phyloP scores from a whole-genome alignment of 257 asterid genomes.

The Oldenlandia corymbosa region DNA sequence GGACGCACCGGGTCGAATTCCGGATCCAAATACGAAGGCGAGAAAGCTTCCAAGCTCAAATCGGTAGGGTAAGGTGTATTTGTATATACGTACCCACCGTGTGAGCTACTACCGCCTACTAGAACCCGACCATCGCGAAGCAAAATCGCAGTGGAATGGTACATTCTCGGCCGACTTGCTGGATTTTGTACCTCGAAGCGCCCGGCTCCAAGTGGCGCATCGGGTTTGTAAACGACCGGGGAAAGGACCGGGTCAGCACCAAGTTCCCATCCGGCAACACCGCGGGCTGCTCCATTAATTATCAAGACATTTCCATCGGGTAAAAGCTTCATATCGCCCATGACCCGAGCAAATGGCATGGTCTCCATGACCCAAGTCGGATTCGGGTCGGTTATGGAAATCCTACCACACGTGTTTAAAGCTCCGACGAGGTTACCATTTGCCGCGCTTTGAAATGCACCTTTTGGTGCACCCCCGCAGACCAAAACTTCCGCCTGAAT shows the following conservation, averaged over 20 bases:
- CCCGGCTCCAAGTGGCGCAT: slow-evolving; percentile 4
- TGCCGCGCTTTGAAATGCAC: slow-evolving; percentile 15
- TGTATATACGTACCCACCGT: slow-evolving; percentile 8
- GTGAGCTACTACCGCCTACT: slow-evolving; percentile 43
- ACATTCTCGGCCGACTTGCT: slow-evolving; percentile 29
- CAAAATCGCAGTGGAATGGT: slow-evolving; percentile 36
- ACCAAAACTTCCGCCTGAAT: slow-evolving; percentile 32
- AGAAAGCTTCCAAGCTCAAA: slow-evolving; percentile 27
- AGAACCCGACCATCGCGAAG: slow-evolving; percentile 40
- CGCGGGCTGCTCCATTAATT: slow-evolving; percentile 33
- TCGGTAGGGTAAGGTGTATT: slow-evolving; percentile 30
- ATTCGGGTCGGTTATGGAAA: slow-evolving; percentile 26
- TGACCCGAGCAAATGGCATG: slow-evolving; percentile 41
- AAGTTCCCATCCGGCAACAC: slow-evolving; percentile 37
- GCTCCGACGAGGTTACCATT: slow-evolving; percentile 23
- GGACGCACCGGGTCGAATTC: slow-evolving; percentile 9
- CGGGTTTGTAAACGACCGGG: slow-evolving; percentile 33
- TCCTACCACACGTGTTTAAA: slow-evolving; percentile 33
- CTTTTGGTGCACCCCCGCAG: slow-evolving; percentile 45
- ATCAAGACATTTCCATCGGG: slow-evolving; percentile 36
- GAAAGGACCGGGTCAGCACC: slow-evolving; percentile 28
- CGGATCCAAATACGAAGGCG: slow-evolving; percentile 30
- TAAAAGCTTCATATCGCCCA: slow-evolving; percentile 46
- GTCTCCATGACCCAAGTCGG: slow-evolving; percentile 45
- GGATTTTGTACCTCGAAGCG: slow-evolving; percentile 28